phyloP scores from a whole-genome alignment of 305 asterid genomes.

The Fraxinus nigra region DNA sequence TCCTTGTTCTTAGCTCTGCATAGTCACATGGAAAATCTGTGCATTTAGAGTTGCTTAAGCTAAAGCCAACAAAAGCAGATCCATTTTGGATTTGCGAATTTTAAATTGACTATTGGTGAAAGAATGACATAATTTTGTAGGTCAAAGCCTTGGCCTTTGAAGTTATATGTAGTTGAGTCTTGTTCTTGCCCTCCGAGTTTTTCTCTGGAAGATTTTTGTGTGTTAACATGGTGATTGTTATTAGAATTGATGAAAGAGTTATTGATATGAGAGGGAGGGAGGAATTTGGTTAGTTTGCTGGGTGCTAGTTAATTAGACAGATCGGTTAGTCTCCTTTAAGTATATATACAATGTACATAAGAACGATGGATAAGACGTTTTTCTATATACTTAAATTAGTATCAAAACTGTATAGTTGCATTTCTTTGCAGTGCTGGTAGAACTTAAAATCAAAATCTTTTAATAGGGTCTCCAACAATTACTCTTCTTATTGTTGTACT shows the following conservation, averaged over 20 bases:
- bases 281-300: background rate
- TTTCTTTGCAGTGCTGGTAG: background rate
- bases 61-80: background rate
- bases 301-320: background rate
- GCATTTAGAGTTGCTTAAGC: background rate
- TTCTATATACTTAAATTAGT: background rate
- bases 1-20: background rate
- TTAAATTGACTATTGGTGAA: background rate
- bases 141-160: background rate
- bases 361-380: background rate
- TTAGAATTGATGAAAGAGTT: background rate
- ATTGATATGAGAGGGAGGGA: background rate
- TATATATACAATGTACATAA: background rate
- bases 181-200: background rate
- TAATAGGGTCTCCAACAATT: background rate
- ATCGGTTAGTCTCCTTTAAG: background rate
- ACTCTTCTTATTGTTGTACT: background rate
- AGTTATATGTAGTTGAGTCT: background rate
- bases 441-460: background rate
- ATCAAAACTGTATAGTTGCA: background rate
- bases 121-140: background rate
- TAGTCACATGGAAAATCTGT: background rate
- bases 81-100: background rate
- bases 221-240: background rate
- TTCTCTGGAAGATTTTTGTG: background rate